Base-by-base conservation (phyloP, 2,329 filamentous ascomycete species). In the Sarocladium strictum region DNA sequence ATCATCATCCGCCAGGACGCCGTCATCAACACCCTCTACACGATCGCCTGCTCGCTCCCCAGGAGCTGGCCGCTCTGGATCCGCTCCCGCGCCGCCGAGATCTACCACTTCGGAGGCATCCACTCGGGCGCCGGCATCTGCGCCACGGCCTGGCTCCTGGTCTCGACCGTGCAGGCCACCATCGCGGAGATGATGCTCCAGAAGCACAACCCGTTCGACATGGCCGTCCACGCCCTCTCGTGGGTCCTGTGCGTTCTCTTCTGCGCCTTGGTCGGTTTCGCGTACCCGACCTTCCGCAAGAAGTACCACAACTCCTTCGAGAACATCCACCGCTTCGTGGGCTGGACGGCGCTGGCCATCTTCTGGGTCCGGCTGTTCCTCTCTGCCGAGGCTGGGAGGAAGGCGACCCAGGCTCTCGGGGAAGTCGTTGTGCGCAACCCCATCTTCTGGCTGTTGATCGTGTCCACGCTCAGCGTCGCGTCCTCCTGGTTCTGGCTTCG, bases 401-500 rank as follows among this genome's bases (percentile, higher is more conserved):
- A 69, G 17, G 60, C 61, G 14, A 65, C 56, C 3, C 53, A 60
- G 19, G 59, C 66, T 9, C 65, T 76, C 15, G 73, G 73, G 17
- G 55, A 58, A 7, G 67, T 70, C 2, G 62, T 75, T 2, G 63
- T 69, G 21, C 63, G 62, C 14, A 73, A 65, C 17, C 73, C 76
- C 3, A 66, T 72, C 9, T 73, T 93, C 68, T 94, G 87, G 85
- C 80, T 87, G 62, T 74, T 93, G 17, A 61, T 81, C 24, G 65
- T 81, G 45, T 83, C 84, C 45, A 89, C 87, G 1, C 62, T 76
- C 38, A 79, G 85, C 59, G 78, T 92, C 58, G 73, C 86, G 45
- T 83, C 86, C 53, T 87, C 89, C 1, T 95, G 89, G 89, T 65
- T 87, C 2, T 78, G 81, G 56, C 80, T 94, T 26, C 82, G 87